Base-by-base conservation (phyloP, 139 green algal genomes). In the Chlamydomonas sphaeroides region DNA sequence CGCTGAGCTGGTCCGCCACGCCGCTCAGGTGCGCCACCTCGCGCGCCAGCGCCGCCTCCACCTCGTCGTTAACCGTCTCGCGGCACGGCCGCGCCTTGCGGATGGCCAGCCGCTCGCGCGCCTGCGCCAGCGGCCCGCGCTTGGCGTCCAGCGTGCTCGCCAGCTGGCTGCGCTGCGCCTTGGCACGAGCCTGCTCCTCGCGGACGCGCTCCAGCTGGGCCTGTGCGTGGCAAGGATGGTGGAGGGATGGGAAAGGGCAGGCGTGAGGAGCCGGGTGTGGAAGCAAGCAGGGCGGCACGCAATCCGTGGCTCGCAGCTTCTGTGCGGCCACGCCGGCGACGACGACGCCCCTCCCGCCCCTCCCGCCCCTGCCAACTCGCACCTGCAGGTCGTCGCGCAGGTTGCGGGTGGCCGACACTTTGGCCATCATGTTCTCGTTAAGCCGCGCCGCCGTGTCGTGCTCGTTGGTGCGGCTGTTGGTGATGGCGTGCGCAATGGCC, bases 1-100 rank as follows among this genome's bases (percentile, higher is more conserved):
- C 53, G 25, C 39, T 72, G 6, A 90, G 83, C 73, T 88, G 83
- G 49, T 78, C 53, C 1, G 83, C 85, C 41, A 85, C 67, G 1
- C 72, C 81, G 20, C 83, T 68, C 49, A 90, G 87, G 72, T 90
- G 72, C 8, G 87, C 83, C 45, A 90, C 87, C 79, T 90, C 87
- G 11, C 59, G 59, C 0, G 78, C 71, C 62, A 90, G 87, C 14
- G 87, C 87, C 20, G 72, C 59, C 83, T 90, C 87, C 48, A 90
- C 87, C 32, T 88, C 87, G 59, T 90, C 87, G 38, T 85, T 69
- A 39, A 90, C 87, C 26, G 65, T 73, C 83, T 90, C 87, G 5
- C 87, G 66, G 61, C 56, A 76, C 0, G 87, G 87, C 7, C 87
- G 83, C 26, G 83, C 72, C 53, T 71, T 80, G 65, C 87, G 87